Evolutionary conservation across 139 green algal species (phyloP), one percentile per base, ranked within the genome.

Genomic region (Micractinium conductrix): DNA sequence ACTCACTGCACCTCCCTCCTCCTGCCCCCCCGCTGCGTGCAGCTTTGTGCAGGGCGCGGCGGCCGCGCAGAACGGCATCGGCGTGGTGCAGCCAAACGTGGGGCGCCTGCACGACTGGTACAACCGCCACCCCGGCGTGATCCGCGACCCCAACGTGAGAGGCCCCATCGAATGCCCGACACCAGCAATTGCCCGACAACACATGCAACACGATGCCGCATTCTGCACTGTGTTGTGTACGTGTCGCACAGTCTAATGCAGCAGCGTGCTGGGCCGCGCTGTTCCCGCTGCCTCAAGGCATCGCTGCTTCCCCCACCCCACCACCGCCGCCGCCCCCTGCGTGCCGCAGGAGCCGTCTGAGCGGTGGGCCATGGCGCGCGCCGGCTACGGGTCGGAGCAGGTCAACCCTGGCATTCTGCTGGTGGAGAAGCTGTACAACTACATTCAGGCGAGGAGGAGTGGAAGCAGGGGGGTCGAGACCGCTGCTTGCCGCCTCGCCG

Each of bases 21-120:
- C 50, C 19, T 67, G 40, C 70, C 55, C n/a, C 30, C 19, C 22
- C 5, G 38, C 3, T 30, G 0, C 33, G 17, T 89, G 84, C 88
- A 95, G 92, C 87, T 93, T 96, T 68, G 76, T 91, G 21, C 94
- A 97, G 86, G 94, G 87, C n/a, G 86, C 87, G 2, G 91, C 94
- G 26, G 94, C 94, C 2, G 92, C 92, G 1, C 91, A 98, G 85
- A 93, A 88, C 1, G 94, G 94, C 48, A 92, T 92, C 17, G 93
- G 85, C 73, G 93, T 98, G 22, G 78, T 98, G 22, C 92, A 95
- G 65, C 79, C 93, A 21, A 96, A 96, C 79, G 91, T 97, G 38
- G 94, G 93, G 0, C 88, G 89, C n/a, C 91, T 95, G n/a, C 75
- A 86, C 60, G 94, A 98, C 78, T 98, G 94, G 93, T 98, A 95